phyloP scores from a whole-genome alignment of 2,329 filamentous ascomycete species.

The Mycogone perniciosa region DNA sequence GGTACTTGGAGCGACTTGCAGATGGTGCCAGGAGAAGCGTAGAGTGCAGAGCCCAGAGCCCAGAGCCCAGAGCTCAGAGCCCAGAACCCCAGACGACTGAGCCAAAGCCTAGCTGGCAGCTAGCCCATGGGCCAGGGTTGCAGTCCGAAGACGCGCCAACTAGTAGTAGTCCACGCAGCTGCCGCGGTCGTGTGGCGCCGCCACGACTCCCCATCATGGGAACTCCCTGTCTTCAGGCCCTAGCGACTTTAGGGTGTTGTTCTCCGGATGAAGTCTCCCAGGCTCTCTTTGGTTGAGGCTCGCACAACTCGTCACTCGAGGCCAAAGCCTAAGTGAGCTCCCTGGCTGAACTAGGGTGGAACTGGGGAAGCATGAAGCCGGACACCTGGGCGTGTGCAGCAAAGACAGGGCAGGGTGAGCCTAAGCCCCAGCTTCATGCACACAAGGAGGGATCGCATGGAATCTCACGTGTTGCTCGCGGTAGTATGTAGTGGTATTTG shows the following conservation, averaged over 20 bases:
- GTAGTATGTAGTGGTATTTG: not conserved
- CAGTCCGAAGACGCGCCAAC: conserved; percentile 6
- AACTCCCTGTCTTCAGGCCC: not conserved
- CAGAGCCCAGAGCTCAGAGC: conserved; percentile 1
- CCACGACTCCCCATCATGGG: not conserved
- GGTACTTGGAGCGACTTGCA: conserved; percentile 2
- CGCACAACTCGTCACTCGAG: not conserved
- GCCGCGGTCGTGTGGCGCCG: not conserved
- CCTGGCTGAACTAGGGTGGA: not conserved
- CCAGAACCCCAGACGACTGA: not conserved
- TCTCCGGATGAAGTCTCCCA: no score
- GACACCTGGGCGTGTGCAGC: not conserved
- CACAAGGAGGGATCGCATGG: conserved; percentile 4
- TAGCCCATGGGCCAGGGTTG: conserved; percentile 4
- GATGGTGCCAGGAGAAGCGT: not conserved
- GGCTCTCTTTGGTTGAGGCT: not conserved
- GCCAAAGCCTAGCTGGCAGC: conserved; percentile 10
- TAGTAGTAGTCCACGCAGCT: not conserved
- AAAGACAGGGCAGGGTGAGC: not conserved
- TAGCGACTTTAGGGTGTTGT: no score
- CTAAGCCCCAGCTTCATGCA: not conserved
- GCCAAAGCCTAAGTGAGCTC: no score
- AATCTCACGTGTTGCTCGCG: conserved; percentile 9
- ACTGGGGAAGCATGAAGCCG: conserved; percentile 7
- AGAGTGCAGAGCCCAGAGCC: conserved; percentile 6